Percentiles rank a stretch among this genome's conserved stretches.
Conservation (phyloP, 2,329 filamentous ascomycete genomes). For the Monosporascus sp. region DNA sequence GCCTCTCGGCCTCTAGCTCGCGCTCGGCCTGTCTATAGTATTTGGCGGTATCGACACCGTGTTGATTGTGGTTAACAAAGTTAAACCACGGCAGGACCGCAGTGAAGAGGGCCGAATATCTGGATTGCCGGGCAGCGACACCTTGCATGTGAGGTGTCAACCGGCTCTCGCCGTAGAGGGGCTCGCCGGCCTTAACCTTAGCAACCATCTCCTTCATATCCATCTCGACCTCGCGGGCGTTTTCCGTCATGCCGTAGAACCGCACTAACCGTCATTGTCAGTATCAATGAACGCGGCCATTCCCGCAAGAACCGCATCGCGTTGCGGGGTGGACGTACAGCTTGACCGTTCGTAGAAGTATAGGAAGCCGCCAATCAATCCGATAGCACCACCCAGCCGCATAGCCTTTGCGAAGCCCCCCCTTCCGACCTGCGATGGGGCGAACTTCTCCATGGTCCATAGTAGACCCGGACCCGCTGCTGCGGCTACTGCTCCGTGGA, state of each 20-base stretch:
- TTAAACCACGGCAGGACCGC: constrained; percentile 95
- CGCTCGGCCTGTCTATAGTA: constrained; percentile 95
- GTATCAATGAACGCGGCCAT: neutral
- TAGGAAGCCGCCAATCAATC: constrained; percentile 72
- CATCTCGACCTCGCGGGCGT: constrained; percentile 84
- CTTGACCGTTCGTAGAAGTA: constrained; percentile 79
- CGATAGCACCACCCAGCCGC: constrained; percentile 70
- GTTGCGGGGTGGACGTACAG: constrained; percentile 52
- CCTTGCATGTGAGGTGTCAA: constrained; percentile 90
- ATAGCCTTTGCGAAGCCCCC: constrained; percentile 78
- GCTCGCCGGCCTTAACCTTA: constrained; percentile 87
- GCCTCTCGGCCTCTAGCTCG: constrained; percentile 77
- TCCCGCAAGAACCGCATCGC: neutral
- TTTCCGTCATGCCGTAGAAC: constrained; percentile 94
- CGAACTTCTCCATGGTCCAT: constrained; percentile 73
- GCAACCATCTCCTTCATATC: constrained; percentile 98
- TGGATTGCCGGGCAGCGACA: constrained; percentile 84
- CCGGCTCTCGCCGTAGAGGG: constrained; percentile 76
- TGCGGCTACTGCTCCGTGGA: constrained; percentile 60
- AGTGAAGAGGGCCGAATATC: constrained; percentile 80
- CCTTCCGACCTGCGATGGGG: constrained; percentile 78
- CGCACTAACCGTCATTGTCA: constrained; percentile 55
- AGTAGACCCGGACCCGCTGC: constrained; percentile 71
- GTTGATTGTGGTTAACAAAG: constrained; percentile 93
- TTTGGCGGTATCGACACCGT: constrained; percentile 96